Base-by-base conservation (phyloP, 306 rosid species). In the Acacia confusa region DNA sequence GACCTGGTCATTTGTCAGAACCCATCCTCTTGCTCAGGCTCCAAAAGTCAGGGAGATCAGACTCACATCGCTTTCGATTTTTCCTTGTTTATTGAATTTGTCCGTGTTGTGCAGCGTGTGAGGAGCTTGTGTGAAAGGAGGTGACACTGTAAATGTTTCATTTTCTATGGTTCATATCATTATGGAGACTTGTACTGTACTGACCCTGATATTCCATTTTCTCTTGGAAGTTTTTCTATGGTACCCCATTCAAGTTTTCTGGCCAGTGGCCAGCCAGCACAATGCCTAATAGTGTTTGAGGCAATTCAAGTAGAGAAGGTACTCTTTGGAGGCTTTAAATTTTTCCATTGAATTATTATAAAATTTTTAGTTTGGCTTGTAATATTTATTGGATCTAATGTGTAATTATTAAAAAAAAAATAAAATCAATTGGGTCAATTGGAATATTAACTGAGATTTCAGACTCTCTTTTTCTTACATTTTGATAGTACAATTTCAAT, bases 1-100 rank as follows among this genome's bases (percentile, higher is more conserved):
- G 98, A 95, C 81, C 82, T 95, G 1, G 82, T 95, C 34, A 77
- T 93, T 43, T 92, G 92, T 79, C 99, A 95, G 87, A 88, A 87
- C 72, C 94, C 97, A 10, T 83, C 85, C 77, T 65, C 86, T 82
- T 60, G 76, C 41, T 64, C 87, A 24, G 66, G 81, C 74, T 76
- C 89, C 30, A 82, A 79, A 79, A 70, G 70, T 67, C 64, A 30
- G 43, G 75, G 72, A 4, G 79, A 71, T 61, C 83, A 55, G 75
- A 81, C 76, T 52, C 58, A 77, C 32, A 19, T 86, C 11, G 88
- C 92, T 72, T 77, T 87, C 47, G 94, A 95, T 72, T 93, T 90
- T 88, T 82, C 95, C 2, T 57, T 84, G 81, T 94, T 91, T 72
- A 82, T 77, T 44, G 98, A 94, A 91, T 91, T 87, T 84, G 92